Evolutionary conservation across 2,329 filamentous ascomycete species (phyloP).

Genomic region (Calonectria pauciramosa): DNA sequence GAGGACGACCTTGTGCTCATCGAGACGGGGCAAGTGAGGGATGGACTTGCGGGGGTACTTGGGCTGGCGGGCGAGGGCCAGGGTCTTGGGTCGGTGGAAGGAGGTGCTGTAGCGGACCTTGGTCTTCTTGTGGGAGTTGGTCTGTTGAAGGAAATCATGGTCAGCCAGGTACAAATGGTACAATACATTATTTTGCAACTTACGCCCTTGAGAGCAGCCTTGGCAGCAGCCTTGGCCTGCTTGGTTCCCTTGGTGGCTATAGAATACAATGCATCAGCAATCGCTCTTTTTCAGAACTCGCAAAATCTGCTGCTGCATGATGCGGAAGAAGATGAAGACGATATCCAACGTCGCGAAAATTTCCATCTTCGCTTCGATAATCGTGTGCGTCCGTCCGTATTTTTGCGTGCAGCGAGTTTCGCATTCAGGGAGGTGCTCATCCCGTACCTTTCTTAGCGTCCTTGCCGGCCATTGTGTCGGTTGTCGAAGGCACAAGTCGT

Average conservation of each 20-base stretch:
- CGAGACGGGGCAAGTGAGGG: conserved; percentile 89
- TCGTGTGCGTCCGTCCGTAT: conserved; percentile 11
- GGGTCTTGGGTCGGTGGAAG: conserved; percentile 98
- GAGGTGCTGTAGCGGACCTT: conserved; percentile 94
- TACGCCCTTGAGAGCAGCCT: conserved; percentile 97
- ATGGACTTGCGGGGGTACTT: conserved; percentile 98
- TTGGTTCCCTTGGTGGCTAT: conserved; percentile 78
- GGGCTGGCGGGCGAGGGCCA: conserved; percentile 88
- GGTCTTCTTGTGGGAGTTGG: conserved; percentile 82
- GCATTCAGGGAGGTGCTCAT: conserved; percentile 42
- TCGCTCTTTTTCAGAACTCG: conserved; percentile 79
- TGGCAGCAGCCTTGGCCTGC: conserved; percentile 94
- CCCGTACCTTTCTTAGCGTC: conserved; percentile 62
- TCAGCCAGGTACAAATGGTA: conserved; percentile 15
- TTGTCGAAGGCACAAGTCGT: conserved; percentile 45
- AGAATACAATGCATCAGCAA: conserved; percentile 75
- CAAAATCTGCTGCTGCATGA: conserved; percentile 82
- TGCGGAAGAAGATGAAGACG: conserved; percentile 54
- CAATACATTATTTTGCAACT: conserved; percentile 57
- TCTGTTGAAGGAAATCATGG: conserved; percentile 49
- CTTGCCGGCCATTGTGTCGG: conserved; percentile 52
- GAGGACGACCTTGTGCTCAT: conserved; percentile 97
- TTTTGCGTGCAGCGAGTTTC: conserved; percentile 31
- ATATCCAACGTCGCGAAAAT: conserved; percentile 31
- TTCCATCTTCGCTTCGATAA: conserved; percentile 31